Evolutionary conservation across 129 eudicot genomes (phyloP), one percentile per base, ranked within the genome.

Genomic region (Flaveria trinervia): DNA sequence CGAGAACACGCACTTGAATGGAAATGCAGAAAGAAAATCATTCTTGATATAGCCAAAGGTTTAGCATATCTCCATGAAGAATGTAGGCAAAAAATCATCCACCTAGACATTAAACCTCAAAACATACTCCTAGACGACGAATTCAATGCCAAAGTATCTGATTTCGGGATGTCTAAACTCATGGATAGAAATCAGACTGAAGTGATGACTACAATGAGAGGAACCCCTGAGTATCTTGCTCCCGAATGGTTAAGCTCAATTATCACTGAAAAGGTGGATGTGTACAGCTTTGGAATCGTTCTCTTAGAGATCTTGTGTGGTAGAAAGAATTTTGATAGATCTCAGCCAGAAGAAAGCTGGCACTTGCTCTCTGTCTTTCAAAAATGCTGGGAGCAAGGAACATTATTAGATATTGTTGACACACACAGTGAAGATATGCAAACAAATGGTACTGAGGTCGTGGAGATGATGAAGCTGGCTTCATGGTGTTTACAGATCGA

Each of bases 31-130:
- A 57, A 57, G 65, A 57, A 57, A 57, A 10, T 57, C 1, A 57
- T 2, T 57, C 33, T 20, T 57, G 33, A 57, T 9, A 57, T 57
- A 20, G 65, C 65, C 65, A 57, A 57, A 57, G 65, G 65, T 22
- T 57, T 57, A 22, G 65, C 65, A 22, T 22, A 57, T 57, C 65
- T 57, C 33, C 65, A 57, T 57, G 65, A 57, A 57, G 65, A 57
- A 20, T 57, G 65, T 57, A 57, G 65, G 30, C 65, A 57, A 57
- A 57, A 57, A 3, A 22, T 57, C 18, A 9, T 57, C 26, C 65
- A 22, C 9, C 65, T 57, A 3, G 65, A 57, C 9, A 57, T 57
- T 57, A 20, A 20, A 1, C 65, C 33, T 57, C 33, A 57, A 22
- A 57, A 20, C 65, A 22, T 57, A 22, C 65, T 57, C 18, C 65